phyloP scores from a whole-genome alignment of 805 yeast species.

The Ogataea corticis region DNA sequence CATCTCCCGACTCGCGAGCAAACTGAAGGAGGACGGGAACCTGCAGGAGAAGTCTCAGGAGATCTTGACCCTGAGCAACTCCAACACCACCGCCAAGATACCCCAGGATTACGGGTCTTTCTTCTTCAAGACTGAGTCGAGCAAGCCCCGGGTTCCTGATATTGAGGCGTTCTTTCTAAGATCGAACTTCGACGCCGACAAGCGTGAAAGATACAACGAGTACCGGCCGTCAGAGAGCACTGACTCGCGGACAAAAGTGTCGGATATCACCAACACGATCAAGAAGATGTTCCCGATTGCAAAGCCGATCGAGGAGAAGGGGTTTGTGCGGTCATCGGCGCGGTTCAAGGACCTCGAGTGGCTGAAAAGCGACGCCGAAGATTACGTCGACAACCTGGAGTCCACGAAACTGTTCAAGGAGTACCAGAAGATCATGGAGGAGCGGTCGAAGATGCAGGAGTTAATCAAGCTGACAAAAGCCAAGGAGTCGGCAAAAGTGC shows the following conservation, averaged over 20 bases:
- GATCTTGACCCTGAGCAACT: not conserved
- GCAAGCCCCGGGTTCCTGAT: constrained; percentile 10
- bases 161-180: constrained; percentile 22
- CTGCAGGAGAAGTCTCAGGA: not conserved
- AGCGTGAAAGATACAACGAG: not conserved
- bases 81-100: not conserved
- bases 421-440: constrained; percentile 45
- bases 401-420: constrained; percentile 37
- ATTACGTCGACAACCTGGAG: constrained; percentile 32
- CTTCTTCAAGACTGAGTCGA: constrained; percentile 18
- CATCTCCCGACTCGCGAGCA: constrained; percentile 19
- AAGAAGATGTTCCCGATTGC: constrained; percentile 16
- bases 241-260: constrained; percentile 6
- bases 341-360: constrained; percentile 33
- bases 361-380: constrained; percentile 33
- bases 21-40: constrained; percentile 8
- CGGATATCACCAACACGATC: constrained; percentile 13
- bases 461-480: constrained; percentile 37
- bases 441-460: constrained; percentile 39
- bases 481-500: constrained; percentile 35
- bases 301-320: not conserved
- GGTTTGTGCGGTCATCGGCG: constrained; percentile 22
- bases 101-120: constrained; percentile 31
- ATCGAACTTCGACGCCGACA: constrained; percentile 6
- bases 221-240: constrained; percentile 3